Percentiles rank a stretch among this genome's conserved stretches.
phyloP scores from a whole-genome alignment of 768 basidiomycete species.

The Obba rivulosa region DNA sequence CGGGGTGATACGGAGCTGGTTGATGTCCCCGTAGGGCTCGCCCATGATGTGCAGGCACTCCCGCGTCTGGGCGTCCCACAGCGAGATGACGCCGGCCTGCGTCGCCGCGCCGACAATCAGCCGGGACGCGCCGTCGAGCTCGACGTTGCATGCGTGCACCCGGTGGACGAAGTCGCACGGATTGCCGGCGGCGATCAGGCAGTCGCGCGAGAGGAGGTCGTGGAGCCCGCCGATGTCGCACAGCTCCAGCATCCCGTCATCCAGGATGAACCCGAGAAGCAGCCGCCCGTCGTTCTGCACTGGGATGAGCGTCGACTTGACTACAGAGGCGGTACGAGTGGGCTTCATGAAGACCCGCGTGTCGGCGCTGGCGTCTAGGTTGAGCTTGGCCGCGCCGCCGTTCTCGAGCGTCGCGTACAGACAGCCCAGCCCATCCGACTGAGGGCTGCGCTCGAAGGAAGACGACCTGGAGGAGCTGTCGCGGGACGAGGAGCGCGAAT shows the following conservation, averaged over 20 bases:
- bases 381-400: slow-evolving; percentile 54
- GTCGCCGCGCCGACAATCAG: slow-evolving; percentile 60
- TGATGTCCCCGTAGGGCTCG: slow-evolving; percentile 52
- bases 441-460: not conserved
- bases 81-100: slow-evolving; percentile 59
- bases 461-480: not conserved
- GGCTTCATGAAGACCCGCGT: slow-evolving; percentile 33
- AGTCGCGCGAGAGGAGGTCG: slow-evolving; percentile 37
- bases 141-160: slow-evolving; percentile 48
- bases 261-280: slow-evolving; percentile 53
- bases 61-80: slow-evolving; percentile 70
- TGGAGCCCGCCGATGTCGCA: slow-evolving; percentile 44
- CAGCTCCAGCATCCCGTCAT: slow-evolving; percentile 65
- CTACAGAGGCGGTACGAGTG: slow-evolving; percentile 36
- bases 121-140: slow-evolving; percentile 44
- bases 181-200: slow-evolving; percentile 54
- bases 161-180: slow-evolving; percentile 46
- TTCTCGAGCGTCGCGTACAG: slow-evolving; percentile 44
- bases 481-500: not conserved
- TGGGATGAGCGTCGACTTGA: slow-evolving; percentile 45
- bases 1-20: slow-evolving; percentile 54
- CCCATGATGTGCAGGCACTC: slow-evolving; percentile 62
- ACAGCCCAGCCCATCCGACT: slow-evolving; percentile 1
- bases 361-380: slow-evolving; percentile 25
- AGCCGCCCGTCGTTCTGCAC: slow-evolving; percentile 40